Base-by-base conservation (phyloP, 2,329 filamentous ascomycete genomes). In the Rhynchosporium agropyri region DNA sequence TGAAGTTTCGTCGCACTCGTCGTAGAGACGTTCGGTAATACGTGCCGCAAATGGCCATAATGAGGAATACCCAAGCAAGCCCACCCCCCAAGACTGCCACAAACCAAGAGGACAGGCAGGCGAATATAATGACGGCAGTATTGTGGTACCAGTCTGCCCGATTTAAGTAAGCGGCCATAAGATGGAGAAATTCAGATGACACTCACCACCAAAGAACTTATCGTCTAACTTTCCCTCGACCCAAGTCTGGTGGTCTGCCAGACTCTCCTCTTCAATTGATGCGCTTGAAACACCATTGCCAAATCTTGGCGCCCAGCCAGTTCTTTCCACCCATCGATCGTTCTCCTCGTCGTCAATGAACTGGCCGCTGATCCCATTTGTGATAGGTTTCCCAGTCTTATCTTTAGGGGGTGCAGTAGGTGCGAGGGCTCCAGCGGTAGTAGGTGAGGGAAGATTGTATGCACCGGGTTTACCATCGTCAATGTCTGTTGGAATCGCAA, bases 11-110 rank as follows among this genome's bases (percentile, higher is more conserved):
- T 70, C 95, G 89, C 64, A 98, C 92, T 67, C 95, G 89, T 68
- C 94, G 91, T 68, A 97, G 84, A 2, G 95, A 99, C 36, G 95
- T 99, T 66, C 95, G 87, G 77, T 99, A 99, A 80, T 98, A 99
- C 59, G 95, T 98, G 60, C 89, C 89, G 77, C 95, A 98, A 68
- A 86, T 80, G 29, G 92, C 90, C 91, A 98, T 97, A 75, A 99
- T 83, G 69, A 98, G 85, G 71, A 97, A 89, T 66, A 99, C 83
- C 94, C 94, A 99, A 63, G 86, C 93, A 13, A 99, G 82, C 28
- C 95, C 95, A 65, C 95, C 95, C 49, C 96, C 95, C 9, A 99
- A 81, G 26, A 94, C 82, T 36, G 93, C 94, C 43, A 97, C 83
- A 3, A 97, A 82, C 93, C 94, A 99, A 28, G 94, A 97, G 36